Evolutionary conservation across 2,329 filamentous ascomycete species (phyloP).

Genomic region (Cladophialophora chaetospira): DNA sequence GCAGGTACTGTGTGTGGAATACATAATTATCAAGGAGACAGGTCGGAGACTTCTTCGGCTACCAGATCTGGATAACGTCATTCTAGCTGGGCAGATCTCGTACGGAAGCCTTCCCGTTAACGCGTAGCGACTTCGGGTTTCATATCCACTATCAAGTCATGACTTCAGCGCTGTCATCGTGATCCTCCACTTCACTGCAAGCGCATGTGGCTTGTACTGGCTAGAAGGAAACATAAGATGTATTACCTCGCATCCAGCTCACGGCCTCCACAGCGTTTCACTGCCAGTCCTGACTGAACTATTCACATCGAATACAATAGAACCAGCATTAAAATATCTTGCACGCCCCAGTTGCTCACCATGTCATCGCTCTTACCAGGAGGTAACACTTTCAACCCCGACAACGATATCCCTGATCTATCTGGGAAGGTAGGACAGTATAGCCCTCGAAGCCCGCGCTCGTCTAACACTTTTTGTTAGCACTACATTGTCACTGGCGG

Average conservation of each 20-base stretch:
- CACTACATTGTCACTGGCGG: constrained; percentile 54
- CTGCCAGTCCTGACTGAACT: too few species aligned
- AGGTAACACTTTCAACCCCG: constrained; percentile 36
- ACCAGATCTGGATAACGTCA: neutral
- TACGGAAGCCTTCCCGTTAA: neutral
- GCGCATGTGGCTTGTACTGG: neutral
- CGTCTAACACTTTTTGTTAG: constrained; percentile 29
- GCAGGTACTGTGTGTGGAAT: too few species aligned
- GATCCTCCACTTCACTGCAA: neutral
- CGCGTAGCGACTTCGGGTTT: neutral
- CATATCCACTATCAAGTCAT: neutral
- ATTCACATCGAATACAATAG: too few species aligned
- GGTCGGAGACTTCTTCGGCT: neutral
- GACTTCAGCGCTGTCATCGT: neutral
- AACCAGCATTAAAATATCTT: too few species aligned
- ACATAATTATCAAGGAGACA: too few species aligned
- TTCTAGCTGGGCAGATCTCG: neutral
- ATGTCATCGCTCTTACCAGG: constrained; percentile 4
- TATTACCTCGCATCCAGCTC: too few species aligned
- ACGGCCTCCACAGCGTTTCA: too few species aligned
- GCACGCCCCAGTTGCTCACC: too few species aligned
- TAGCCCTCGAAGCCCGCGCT: too few species aligned
- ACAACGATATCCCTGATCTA: constrained; percentile 44
- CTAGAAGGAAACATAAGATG: too few species aligned
- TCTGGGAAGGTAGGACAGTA: constrained; percentile 39